Evolutionary conservation across 345 rosid genomes (phyloP), one percentile per base, ranked within the genome.

Genomic region (Linum usitatissimum): DNA sequence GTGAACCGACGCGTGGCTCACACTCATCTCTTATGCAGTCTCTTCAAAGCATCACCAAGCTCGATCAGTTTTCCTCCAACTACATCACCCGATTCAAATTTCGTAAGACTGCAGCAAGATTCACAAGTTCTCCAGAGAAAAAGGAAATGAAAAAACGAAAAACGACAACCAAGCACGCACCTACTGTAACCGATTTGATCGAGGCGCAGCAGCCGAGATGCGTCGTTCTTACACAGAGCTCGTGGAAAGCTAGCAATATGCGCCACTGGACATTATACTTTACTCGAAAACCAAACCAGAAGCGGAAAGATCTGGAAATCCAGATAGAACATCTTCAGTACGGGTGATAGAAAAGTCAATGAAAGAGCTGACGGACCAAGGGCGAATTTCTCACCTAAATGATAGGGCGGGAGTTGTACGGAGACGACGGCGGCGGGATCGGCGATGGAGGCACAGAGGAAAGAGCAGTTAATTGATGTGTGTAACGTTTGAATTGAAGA

Each of bases 1-100:
- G 73, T 86, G 90, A 76, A 75, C 77, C 66, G 89, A 77, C 19
- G 94, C 88, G 75, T 86, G 90, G 81, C 97, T 86, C 84, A 80
- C 87, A 72, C 65, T 90, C 97, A 93, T 93, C 78, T 76, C 86
- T 71, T 28, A 12, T 14, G 20, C 21, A n/a, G 14, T 45, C 15
- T 45, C 51, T 45, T 45, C 51, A 45, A 45, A 45, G 14, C 51
- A 45, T 45, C 51, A 45, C 51, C 51, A 9, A 10, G 13, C 4
- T 15, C 1, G 15, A 10, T n/a, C 7, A 9, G 9, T 55, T 55
- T 55, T 18, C 58, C 58, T 55, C 58, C 21, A 45, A 10, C 51
- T 45, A 17, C 17, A 45, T 40, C 51, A 45, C 17, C 51, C 13
- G 51, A 45, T 45, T 45, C 51, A 45, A 15, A 4, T 45, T 10